These are phyloP conservation scores for Fusarium anthophilum DNA, from an alignment of 2,329 filamentous ascomycete species.

Conservation along the genomic window DNA sequence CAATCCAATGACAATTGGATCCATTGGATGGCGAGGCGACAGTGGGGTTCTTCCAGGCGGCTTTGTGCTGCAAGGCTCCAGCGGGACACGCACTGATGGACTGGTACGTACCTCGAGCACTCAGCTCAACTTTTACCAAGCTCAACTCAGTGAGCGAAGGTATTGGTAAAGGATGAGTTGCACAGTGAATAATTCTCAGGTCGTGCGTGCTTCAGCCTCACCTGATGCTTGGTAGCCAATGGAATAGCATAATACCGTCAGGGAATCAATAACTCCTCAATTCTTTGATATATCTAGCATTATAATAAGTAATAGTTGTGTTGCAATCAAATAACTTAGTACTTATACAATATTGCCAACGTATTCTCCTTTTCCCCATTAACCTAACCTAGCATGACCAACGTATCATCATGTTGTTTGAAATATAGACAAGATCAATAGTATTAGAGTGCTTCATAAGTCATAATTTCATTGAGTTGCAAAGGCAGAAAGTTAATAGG, in stretches of 20 bases:
- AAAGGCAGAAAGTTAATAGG: slow-evolving; percentile 1
- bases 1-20: slow-evolving; percentile 25
- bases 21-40: slow-evolving; percentile 36
- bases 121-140: background rate
- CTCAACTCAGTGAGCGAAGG: background rate
- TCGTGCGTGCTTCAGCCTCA: background rate
- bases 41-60: slow-evolving; percentile 22
- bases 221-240: background rate
- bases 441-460: background rate
- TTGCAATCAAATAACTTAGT: too few relatives aligned
- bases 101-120: slow-evolving; percentile 3
- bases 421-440: too few relatives aligned
- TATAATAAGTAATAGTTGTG: too few relatives aligned
- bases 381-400: too few relatives aligned
- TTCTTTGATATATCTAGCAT: background rate
- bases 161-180: background rate
- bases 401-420: too few relatives aligned
- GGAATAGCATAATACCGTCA: background rate
- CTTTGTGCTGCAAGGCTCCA: slow-evolving; percentile 44
- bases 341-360: background rate
- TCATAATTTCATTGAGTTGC: background rate
- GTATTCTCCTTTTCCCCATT: background rate
- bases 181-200: background rate
- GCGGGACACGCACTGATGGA: slow-evolving; percentile 42
- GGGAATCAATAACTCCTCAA: background rate